Base-by-base conservation (phyloP, 192 early-diverging fungal species). In the Coemansia sp. region DNA sequence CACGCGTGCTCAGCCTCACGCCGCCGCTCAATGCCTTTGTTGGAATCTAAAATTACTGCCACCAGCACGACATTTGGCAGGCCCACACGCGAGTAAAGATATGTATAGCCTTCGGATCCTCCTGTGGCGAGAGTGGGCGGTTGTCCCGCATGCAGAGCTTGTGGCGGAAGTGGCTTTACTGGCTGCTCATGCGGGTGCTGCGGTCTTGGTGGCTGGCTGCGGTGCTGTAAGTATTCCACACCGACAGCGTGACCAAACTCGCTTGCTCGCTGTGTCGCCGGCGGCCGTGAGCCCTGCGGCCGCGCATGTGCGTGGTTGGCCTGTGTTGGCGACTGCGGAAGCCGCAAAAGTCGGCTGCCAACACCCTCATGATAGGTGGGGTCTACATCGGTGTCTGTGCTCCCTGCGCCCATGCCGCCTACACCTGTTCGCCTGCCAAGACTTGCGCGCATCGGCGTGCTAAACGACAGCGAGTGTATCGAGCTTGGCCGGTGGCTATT, bases 1-100 rank as follows among this genome's bases (percentile, higher is more conserved):
- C 79, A 82, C 26, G 69, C 67, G n/a, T 61, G 73, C 69, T 68
- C 63, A 2, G 79, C 70, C 61, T 82, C 74, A 27, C 64, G 62
- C n/a, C 79, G 62, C 21, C 79, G 74, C 22, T 51, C 58, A 48
- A 75, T 29, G 17, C 73, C 72, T 59, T 65, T 68, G 47, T 75
- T 74, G 2, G 79, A 69, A 35, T 82, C 74, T 35, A 72, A 54
- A 31, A 82, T 23, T 3, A 75, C 70, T 2, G 73, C 72, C 6
- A 76, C 79, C 38, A 82, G 57, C 19, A 68, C 48, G 1, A 82
- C 50, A n/a, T 72, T 75, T 4, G 79, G 79, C 41, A 75, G 45
- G 12, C 63, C 64, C 21, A 75, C 70, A 26, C 79, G 79, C 49
- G 79, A 68, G 62, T 72, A 82, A 17, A 82, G 41, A 49, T 82